Evolutionary conservation across 2,329 filamentous ascomycete species (phyloP).

Genomic region (Fusarium nanum): DNA sequence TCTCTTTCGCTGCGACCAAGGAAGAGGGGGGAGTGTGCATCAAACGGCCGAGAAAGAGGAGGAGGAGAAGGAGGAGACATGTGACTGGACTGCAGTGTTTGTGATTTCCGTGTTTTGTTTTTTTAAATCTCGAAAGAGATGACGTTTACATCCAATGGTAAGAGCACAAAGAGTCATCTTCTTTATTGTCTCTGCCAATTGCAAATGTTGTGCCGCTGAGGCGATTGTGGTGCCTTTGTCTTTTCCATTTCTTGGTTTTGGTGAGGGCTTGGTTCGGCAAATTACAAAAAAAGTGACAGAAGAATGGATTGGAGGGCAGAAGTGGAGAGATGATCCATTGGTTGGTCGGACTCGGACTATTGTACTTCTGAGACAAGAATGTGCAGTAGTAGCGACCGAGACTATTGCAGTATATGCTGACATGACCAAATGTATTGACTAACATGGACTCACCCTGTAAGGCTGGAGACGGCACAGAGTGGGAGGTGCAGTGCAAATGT

Average conservation of each 20-base stretch:
- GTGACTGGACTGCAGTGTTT: slow-evolving; percentile 31
- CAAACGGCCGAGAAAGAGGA: slow-evolving; percentile 11
- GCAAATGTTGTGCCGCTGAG: slow-evolving; percentile 3
- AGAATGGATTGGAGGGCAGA: not conserved
- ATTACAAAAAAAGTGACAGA: slow-evolving; percentile 21
- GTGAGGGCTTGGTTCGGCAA: slow-evolving; percentile 8
- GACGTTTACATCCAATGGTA: not conserved
- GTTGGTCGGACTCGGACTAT: not conserved
- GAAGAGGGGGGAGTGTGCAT: slow-evolving; percentile 35
- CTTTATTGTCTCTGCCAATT: not conserved
- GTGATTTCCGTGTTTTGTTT: slow-evolving; percentile 4
- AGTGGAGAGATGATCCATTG: slow-evolving; percentile 10
- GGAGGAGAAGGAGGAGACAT: slow-evolving; percentile 24
- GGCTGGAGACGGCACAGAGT: slow-evolving; percentile 19
- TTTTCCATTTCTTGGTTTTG: slow-evolving; percentile 4
- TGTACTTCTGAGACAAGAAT: slow-evolving; percentile 14
- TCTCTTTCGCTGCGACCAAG: slow-evolving; percentile 17
- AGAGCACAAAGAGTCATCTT: not conserved
- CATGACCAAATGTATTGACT: slow-evolving; percentile 31
- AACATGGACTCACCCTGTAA: slow-evolving; percentile 11
- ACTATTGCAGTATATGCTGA: slow-evolving; percentile 1
- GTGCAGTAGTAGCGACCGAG: not conserved
- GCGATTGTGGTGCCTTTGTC: not conserved
- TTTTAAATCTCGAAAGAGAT: not conserved
- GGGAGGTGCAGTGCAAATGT: not conserved